Base-by-base conservation (phyloP, 1,139 yeast genomes). In the Saccharomyces hybrid region DNA sequence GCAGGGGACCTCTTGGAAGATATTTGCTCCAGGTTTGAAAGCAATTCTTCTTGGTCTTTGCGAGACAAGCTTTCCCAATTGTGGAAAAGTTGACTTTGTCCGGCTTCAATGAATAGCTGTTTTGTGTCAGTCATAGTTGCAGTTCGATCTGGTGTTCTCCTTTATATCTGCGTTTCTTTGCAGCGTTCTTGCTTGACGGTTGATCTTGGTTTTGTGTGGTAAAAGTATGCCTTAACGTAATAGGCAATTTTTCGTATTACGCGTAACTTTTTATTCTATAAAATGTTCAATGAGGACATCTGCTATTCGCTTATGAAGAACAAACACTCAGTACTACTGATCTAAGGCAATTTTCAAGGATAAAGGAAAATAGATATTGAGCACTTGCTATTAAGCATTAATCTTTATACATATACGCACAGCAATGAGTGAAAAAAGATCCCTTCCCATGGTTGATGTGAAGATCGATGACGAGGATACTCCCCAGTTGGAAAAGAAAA, bases 71-170 rank as follows among this genome's bases (percentile, higher is more conserved):
- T 23, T 8, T 60, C 62, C 55, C 64, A 58, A 50, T 66, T 66
- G 1, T 54, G 47, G 52, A 68, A 68, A 30, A 68, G 56, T n/a
- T 65, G 67, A 3, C 42, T 57, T 55, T 68, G 71, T 5, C 66
- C 66, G 13, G 66, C 65, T 5, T 58, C 57, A 27, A 54, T 59
- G 49, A 61, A 67, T 26, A 49, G 13, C 49, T 63, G 54, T 44
- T 52, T 57, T 20, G 61, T 54, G 2, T 57, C 54, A 61, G 57
- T 61, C n/a, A 30, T 44, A 11, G 47, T 16, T 25, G 31, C 13
- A 20, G 25, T 16, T 38, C 3, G n/a, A 20, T 20, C 6, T 11
- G 20, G n/a, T 20, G 25, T 20, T 20, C 25, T 38, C 7, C 13
- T 38, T 16, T n/a, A 20, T 38, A 20, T 38, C 9, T 20, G 13